Evolutionary conservation across 305 asterid species (phyloP).

Genomic region (Rubia occidens): DNA sequence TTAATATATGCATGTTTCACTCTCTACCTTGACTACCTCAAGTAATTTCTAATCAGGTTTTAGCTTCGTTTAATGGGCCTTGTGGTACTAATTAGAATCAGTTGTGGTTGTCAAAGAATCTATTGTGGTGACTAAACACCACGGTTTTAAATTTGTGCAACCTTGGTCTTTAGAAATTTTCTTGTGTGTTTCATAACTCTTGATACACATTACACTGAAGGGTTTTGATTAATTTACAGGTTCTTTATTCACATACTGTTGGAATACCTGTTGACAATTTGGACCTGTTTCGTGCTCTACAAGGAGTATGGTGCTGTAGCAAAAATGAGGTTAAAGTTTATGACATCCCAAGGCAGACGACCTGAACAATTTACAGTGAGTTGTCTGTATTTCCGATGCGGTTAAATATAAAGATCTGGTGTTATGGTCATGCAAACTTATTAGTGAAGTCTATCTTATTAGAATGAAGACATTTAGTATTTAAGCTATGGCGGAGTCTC

Average conservation of each 20-base stretch:
- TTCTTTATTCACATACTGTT: slow-evolving; percentile 79
- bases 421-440: background rate
- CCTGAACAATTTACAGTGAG: slow-evolving; percentile 93
- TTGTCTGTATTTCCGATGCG: slow-evolving; percentile 11
- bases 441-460: background rate
- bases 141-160: background rate
- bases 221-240: slow-evolving; percentile 45
- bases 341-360: slow-evolving; percentile 70
- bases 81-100: background rate
- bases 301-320: slow-evolving; percentile 78
- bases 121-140: background rate
- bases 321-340: slow-evolving; percentile 60
- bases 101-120: background rate
- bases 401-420: background rate
- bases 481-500: background rate
- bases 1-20: background rate
- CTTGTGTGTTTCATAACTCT: slow-evolving; percentile 9
- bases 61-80: background rate
- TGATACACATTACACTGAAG: slow-evolving; percentile 11
- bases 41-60: background rate
- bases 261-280: slow-evolving; percentile 81
- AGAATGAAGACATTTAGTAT: background rate
- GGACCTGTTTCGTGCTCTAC: slow-evolving; percentile 86
- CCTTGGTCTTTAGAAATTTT: background rate
- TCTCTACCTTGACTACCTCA: slow-evolving; percentile 3